These are phyloP conservation scores for Amanita pseudoporphyria DNA, from an alignment of 768 basidiomycete genomes.

Conservation along the genomic window DNA sequence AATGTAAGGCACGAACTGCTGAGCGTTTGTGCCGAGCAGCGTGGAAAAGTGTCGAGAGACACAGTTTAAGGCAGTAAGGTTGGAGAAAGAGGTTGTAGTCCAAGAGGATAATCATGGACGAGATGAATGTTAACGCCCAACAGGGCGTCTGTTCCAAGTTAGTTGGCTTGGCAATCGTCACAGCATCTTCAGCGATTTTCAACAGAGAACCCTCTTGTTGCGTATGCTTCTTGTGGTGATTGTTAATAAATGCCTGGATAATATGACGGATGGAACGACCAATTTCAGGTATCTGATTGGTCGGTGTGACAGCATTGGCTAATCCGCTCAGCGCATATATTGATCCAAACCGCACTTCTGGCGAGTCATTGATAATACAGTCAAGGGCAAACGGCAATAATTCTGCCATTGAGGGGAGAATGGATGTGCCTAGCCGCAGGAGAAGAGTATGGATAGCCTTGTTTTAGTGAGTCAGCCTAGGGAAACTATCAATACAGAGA, in stretches of 20 bases:
- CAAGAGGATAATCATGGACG: constrained; percentile 38
- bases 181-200: constrained; percentile 18
- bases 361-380: constrained; percentile 19
- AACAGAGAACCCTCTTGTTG: constrained; percentile 15
- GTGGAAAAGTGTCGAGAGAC: constrained; percentile 24
- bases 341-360: constrained; percentile 36
- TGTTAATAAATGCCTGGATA: constrained; percentile 19
- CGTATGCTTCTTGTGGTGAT: constrained; percentile 4
- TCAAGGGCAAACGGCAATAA: constrained; percentile 33
- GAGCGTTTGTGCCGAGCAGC: constrained; percentile 24
- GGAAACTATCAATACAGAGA: not conserved
- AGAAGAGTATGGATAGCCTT: constrained; percentile 29
- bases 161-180: constrained; percentile 14
- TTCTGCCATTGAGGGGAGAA: constrained; percentile 37
- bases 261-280: constrained; percentile 15
- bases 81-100: constrained; percentile 35
- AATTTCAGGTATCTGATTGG: constrained; percentile 9
- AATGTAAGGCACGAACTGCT: constrained; percentile 27
- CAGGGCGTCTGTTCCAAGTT: constrained; percentile 20
- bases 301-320: constrained; percentile 28
- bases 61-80: constrained; percentile 25
- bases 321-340: constrained; percentile 49
- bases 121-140: constrained; percentile 35
- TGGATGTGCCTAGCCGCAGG: constrained; percentile 31
- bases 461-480: not conserved